phyloP scores from a whole-genome alignment of 2,329 filamentous ascomycete genomes.

The Orbilia blumenaviensis region DNA sequence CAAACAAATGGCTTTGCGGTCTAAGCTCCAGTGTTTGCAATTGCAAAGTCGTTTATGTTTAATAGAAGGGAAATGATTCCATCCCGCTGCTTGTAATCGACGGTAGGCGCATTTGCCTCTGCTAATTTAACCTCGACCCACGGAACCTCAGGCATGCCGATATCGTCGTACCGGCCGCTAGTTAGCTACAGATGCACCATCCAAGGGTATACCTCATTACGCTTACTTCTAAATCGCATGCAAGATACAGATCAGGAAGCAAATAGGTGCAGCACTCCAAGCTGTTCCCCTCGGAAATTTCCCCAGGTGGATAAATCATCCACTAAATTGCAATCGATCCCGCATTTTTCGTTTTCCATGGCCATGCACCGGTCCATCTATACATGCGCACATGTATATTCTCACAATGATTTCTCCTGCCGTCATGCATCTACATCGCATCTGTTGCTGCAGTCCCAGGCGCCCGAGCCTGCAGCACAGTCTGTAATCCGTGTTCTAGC shows the following conservation, averaged over 20 bases:
- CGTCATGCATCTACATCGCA: conserved; percentile 29
- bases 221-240: conserved; percentile 37
- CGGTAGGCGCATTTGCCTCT: not conserved
- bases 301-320: not conserved
- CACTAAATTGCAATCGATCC: not conserved
- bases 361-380: not conserved
- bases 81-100: not conserved
- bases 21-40: not conserved
- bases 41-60: not conserved
- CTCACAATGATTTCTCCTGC: conserved; percentile 15
- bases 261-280: conserved; percentile 17
- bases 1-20: too few relatives aligned
- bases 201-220: conserved; percentile 9
- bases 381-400: too few relatives aligned
- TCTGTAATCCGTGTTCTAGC: conserved; percentile 12
- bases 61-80: not conserved
- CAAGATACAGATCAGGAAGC: conserved; percentile 40
- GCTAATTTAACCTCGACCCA: conserved; percentile 8
- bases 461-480: not conserved
- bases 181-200: conserved; percentile 21
- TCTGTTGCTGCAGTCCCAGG: conserved; percentile 37
- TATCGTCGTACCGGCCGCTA: conserved; percentile 14
- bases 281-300: not conserved
- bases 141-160: conserved; percentile 7
- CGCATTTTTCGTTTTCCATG: not conserved